phyloP scores from a whole-genome alignment of 495 filamentous ascomycete genomes.

The Aspergillus wentii region DNA sequence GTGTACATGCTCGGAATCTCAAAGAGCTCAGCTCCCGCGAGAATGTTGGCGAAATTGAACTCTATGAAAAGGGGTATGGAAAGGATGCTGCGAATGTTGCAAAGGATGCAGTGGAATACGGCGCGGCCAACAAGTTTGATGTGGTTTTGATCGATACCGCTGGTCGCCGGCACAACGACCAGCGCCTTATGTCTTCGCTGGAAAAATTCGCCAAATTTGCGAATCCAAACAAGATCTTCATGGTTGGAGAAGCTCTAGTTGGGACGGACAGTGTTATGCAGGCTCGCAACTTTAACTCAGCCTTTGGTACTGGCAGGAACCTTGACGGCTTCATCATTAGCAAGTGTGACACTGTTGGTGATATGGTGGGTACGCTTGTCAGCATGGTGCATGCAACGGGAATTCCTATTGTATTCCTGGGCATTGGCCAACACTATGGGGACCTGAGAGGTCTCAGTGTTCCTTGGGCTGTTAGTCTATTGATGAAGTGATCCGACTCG shows the following conservation, averaged over 20 bases:
- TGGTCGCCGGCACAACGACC: constrained; percentile 90
- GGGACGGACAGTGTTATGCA: constrained; percentile 93
- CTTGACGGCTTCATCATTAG: constrained; percentile 96
- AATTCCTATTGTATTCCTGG: constrained; percentile 89
- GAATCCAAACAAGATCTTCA: constrained; percentile 93
- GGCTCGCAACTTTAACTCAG: constrained; percentile 90
- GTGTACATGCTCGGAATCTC: constrained; percentile 87
- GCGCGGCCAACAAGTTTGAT: constrained; percentile 68
- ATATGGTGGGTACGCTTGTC: constrained; percentile 96
- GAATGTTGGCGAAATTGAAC: constrained; percentile 69
- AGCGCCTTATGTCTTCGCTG: constrained; percentile 86
- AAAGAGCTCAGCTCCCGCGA: constrained; percentile 79
- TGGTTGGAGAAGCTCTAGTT: constrained; percentile 97
- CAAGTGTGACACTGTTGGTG: constrained; percentile 97
- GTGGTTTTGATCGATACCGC: constrained; percentile 97
- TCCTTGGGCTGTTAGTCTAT: constrained; percentile 77
- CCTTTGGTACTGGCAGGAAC: constrained; percentile 75
- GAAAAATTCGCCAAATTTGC: constrained; percentile 98
- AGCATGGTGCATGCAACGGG: constrained; percentile 98
- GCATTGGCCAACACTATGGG: constrained; percentile 94
- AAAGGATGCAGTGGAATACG: constrained; percentile 83
- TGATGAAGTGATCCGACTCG: constrained; percentile 52
- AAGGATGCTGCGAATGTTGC: constrained; percentile 95
- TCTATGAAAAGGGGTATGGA: constrained; percentile 96
- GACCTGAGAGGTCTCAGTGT: constrained; percentile 92